These are phyloP conservation scores for Boletus vinaceobasis DNA, from an alignment of 768 basidiomycete genomes.

Conservation along the genomic window DNA sequence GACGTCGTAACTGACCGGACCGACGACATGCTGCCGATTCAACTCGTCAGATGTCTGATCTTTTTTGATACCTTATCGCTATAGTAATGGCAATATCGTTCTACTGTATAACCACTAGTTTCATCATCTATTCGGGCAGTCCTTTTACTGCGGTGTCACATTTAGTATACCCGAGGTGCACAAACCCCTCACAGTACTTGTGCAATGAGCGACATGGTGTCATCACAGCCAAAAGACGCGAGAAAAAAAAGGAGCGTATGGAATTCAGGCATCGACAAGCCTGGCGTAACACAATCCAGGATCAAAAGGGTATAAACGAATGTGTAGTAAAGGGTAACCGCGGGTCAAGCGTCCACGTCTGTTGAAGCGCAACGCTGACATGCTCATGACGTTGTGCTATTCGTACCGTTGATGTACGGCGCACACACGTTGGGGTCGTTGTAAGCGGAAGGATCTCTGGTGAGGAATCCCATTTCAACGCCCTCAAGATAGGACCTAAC, in stretches of 20 bases:
- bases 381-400: conserved; percentile 9
- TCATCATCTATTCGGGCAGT: no score
- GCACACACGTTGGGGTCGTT: conserved; percentile 63
- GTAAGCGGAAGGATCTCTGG: conserved; percentile 54
- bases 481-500: conserved; percentile 70
- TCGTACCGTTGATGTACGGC: conserved; percentile 37
- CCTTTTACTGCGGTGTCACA: no score
- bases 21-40: no score
- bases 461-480: conserved; percentile 55
- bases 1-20: no score
- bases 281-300: background rate
- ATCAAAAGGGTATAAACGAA: background rate
- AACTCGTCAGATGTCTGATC: no score
- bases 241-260: background rate
- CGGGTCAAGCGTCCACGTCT: background rate
- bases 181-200: background rate
- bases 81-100: no score
- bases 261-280: background rate
- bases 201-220: background rate
- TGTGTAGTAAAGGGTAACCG: no score
- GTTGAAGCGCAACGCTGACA: no score
- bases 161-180: no score
- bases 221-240: background rate
- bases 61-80: no score
- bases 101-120: no score